Evolutionary conservation across 1,284 basidiomycete genomes (phyloP), one percentile per base, ranked within the genome.

Genomic region (Ustilago xerochloae): DNA sequence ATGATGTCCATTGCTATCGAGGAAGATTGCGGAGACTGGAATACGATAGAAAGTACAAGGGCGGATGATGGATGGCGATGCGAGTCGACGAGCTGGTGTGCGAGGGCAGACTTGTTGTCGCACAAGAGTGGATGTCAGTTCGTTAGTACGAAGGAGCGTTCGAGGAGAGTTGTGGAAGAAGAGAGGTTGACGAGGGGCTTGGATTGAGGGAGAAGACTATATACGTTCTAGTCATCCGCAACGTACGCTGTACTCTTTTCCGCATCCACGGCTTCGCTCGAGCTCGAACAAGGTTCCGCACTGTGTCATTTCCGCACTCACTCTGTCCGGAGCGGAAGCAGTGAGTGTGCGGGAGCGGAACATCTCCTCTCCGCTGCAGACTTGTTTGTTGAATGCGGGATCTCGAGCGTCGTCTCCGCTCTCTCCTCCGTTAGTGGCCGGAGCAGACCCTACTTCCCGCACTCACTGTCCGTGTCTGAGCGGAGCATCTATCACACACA

Each of bases 291-390:
- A 48, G 43, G 6, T 24, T 32, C 52, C 18, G 29, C 39, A 33
- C 52, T 20, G n/a, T 10, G 29, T 32, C 9, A 15, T 47, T 54
- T 41, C 51, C 33, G 33, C 49, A 38, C 24, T 26, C n/a, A n/a
- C n/a, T n/a, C n/a, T n/a, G n/a, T n/a, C n/a, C n/a, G n/a, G n/a
- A n/a, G n/a, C n/a, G n/a, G 32, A 18, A 39, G 38, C 38, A 18
- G 38, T 39, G n/a, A 36, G n/a, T n/a, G n/a, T 36, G 20, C 20
- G 49, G 46, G 32, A 48, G 46, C 28, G 46, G 29, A 48, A 16
- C 20, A 15, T 6, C 12, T n/a, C 8, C 6, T 30, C n/a, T n/a
- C n/a, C n/a, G n/a, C n/a, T n/a, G n/a, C n/a, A n/a, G n/a, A n/a
- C n/a, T n/a, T 20, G 15, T 10, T 18, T 18, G 38, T 39, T 10